phyloP scores from a whole-genome alignment of 495 filamentous ascomycete genomes.

The Ascodesmis nigricans region DNA sequence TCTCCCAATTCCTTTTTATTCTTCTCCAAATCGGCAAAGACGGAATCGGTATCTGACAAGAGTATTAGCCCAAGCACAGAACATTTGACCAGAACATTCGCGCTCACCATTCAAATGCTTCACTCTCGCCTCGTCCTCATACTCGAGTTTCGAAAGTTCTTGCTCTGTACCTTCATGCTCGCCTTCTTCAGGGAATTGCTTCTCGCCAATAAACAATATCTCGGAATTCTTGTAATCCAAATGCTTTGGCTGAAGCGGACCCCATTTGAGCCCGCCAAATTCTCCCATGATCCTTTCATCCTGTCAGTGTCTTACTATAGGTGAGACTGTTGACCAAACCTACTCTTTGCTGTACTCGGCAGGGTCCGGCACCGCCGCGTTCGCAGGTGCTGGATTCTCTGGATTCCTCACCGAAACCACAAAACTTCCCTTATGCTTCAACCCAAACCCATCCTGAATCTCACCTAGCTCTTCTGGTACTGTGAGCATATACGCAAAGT shows the following conservation, averaged over 20 bases:
- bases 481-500: slow-evolving; percentile 65
- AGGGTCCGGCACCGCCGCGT: slow-evolving; percentile 37
- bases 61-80: not conserved
- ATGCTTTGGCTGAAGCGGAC: slow-evolving; percentile 48
- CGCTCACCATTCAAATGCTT: slow-evolving; percentile 12
- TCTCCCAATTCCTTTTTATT: slow-evolving; percentile 12
- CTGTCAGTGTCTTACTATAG: slow-evolving; percentile 5
- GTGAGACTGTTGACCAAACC: slow-evolving; percentile 17
- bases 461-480: slow-evolving; percentile 47
- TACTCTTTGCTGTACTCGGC: slow-evolving; percentile 57
- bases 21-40: slow-evolving; percentile 19
- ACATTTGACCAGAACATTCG: not conserved
- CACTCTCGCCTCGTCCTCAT: slow-evolving; percentile 14
- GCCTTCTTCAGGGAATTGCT: slow-evolving; percentile 5
- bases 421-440: slow-evolving; percentile 52
- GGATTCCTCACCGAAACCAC: slow-evolving; percentile 68
- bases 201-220: slow-evolving; percentile 59
- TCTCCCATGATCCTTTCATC: slow-evolving; percentile 42
- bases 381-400: slow-evolving; percentile 37
- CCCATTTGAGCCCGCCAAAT: slow-evolving; percentile 54
- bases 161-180: slow-evolving; percentile 8
- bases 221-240: slow-evolving; percentile 62
- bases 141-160: slow-evolving; percentile 12
- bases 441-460: slow-evolving; percentile 55
- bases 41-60: slow-evolving; percentile 5